A percentile compares a stretch with the other conserved stretches of the same genome.
Conservation (phyloP, 441 rosid genomes). For the Lepidium campestre region DNA sequence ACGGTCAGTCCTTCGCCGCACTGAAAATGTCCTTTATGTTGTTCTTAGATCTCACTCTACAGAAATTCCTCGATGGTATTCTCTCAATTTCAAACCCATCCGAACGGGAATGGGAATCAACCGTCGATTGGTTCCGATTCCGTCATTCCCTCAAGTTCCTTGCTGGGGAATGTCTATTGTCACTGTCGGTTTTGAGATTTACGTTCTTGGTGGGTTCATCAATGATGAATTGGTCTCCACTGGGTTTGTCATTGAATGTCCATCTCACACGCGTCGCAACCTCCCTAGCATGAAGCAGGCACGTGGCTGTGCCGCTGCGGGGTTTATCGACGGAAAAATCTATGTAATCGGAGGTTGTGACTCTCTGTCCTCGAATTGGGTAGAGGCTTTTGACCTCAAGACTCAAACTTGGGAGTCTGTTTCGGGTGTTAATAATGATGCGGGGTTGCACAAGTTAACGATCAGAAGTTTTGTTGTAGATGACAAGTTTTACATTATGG, state of each 20-base stretch:
- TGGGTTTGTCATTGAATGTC: conserved; percentile 62
- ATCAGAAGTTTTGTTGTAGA: conserved; percentile 57
- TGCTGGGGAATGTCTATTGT: conserved; percentile 50
- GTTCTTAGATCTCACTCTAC: conserved; percentile 33
- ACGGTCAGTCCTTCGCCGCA: conserved; percentile 35
- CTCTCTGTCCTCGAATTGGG: conserved; percentile 51
- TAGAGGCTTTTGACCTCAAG: conserved; percentile 56
- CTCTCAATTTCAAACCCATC: conserved; percentile 28
- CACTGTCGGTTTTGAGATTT: conserved; percentile 40
- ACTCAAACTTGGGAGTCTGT: conserved; percentile 40
- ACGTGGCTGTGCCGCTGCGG: conserved; percentile 71
- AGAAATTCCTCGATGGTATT: conserved; percentile 40
- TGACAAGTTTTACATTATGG: conserved; percentile 57
- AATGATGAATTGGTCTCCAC: conserved; percentile 42
- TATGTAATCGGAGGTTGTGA: conserved; percentile 76
- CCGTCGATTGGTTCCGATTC: conserved; percentile 35
- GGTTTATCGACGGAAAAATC: conserved; percentile 41
- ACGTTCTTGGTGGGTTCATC: conserved; percentile 57
- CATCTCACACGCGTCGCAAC: conserved; percentile 42
- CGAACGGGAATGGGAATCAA: not conserved
- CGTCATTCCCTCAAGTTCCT: conserved; percentile 43
- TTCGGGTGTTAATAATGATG: conserved; percentile 29
- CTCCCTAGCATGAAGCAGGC: conserved; percentile 51
- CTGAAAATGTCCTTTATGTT: conserved; percentile 40
- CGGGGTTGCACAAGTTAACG: conserved; percentile 37